Evolutionary conservation across 306 rosid genomes (phyloP).

Genomic region (Ochetophila trinervis): DNA sequence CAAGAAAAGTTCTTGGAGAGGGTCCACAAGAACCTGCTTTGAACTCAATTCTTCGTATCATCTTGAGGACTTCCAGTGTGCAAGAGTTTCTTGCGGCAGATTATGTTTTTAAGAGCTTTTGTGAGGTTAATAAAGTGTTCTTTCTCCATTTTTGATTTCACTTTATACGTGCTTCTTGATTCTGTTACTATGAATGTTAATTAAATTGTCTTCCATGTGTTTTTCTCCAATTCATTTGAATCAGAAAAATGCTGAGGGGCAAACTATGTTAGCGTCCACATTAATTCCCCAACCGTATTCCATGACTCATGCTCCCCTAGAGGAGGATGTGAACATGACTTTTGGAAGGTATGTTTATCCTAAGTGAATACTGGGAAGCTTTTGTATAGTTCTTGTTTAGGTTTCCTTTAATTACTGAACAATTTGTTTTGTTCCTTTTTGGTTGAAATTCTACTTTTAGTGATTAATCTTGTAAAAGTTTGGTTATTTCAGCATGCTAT

Average conservation of each 20-base stretch:
- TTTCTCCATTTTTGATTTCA: slow-evolving; percentile 4
- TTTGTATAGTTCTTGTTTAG: slow-evolving; percentile 2
- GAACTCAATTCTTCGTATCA: slow-evolving; percentile 76
- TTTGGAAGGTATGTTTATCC: slow-evolving; percentile 81
- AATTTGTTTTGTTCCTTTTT: slow-evolving; percentile 2
- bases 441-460: slow-evolving; percentile 13
- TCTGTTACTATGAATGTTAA: slow-evolving; percentile 1
- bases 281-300: slow-evolving; percentile 86
- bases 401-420: slow-evolving; percentile 6
- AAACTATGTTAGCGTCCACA: slow-evolving; percentile 84
- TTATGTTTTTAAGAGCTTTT: slow-evolving; percentile 76
- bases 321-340: slow-evolving; percentile 89
- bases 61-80: slow-evolving; percentile 76
- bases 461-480: slow-evolving; percentile 23
- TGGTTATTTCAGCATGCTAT: slow-evolving; percentile 69
- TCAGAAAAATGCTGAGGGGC: slow-evolving; percentile 83
- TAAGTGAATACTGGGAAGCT: slow-evolving; percentile 16
- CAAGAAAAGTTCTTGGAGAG: slow-evolving; percentile 83
- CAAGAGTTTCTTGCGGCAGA: slow-evolving; percentile 90
- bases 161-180: slow-evolving; percentile 18
- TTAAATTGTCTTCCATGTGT: slow-evolving; percentile 2
- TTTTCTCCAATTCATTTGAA: slow-evolving; percentile 28
- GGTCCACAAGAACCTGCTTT: slow-evolving; percentile 84
- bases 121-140: slow-evolving; percentile 64
- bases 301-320: slow-evolving; percentile 58